These are phyloP conservation scores for Vanrija sp. DNA, from an alignment of 1,284 basidiomycete genomes.

Conservation along the genomic window DNA sequence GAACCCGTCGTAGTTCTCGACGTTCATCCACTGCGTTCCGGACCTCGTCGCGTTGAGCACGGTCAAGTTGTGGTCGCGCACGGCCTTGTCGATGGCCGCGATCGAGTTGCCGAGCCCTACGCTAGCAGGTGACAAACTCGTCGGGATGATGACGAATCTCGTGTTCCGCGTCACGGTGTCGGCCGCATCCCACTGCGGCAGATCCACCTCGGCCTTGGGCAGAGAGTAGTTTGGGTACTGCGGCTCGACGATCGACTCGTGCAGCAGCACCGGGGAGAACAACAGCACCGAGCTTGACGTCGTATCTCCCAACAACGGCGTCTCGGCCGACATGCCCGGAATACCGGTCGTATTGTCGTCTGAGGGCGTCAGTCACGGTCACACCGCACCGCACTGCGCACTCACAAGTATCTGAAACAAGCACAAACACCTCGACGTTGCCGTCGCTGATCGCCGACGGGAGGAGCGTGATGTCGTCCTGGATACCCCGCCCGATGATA, in stretches of 20 bases:
- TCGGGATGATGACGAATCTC: slow-evolving; percentile 43
- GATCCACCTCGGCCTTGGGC: slow-evolving; percentile 57
- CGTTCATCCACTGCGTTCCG: slow-evolving; percentile 23
- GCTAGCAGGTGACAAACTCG: slow-evolving; percentile 54
- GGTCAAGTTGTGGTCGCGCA: slow-evolving; percentile 4
- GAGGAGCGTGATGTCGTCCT: background rate
- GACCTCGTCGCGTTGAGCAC: slow-evolving; percentile 10
- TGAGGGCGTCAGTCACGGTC: slow-evolving; percentile 1
- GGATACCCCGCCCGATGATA: slow-evolving; percentile 6
- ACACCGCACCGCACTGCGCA: background rate
- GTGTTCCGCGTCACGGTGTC: slow-evolving; percentile 20
- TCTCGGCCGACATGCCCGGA: slow-evolving; percentile 49
- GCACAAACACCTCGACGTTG: background rate
- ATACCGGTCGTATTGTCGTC: background rate
- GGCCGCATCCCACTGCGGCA: slow-evolving; percentile 38
- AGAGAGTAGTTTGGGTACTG: slow-evolving; percentile 77
- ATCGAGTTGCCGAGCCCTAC: slow-evolving; percentile 49
- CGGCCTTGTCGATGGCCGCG: background rate
- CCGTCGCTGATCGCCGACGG: background rate
- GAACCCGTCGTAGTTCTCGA: slow-evolving; percentile 32
- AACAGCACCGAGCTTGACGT: slow-evolving; percentile 69
- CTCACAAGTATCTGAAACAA: background rate
- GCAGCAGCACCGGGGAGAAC: slow-evolving; percentile 63
- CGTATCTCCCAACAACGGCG: slow-evolving; percentile 69
- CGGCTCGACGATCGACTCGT: slow-evolving; percentile 49